Evolutionary conservation across 176 grass and related monocot species (phyloP).

Genomic region (Lolium rigidum): DNA sequence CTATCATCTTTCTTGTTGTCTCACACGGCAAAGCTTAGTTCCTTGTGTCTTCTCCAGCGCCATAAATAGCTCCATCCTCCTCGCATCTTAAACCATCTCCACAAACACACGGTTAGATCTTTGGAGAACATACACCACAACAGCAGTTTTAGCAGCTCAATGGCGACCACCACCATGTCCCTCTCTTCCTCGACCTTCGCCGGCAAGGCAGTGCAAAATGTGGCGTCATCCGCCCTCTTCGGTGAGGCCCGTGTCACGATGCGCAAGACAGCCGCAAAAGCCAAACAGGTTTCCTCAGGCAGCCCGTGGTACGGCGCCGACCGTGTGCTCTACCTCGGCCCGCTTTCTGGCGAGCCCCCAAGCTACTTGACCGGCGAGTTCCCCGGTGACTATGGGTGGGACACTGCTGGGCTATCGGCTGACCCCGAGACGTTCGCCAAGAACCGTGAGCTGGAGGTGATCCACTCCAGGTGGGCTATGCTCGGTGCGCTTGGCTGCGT

Average conservation of each 20-base stretch:
- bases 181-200: slow-evolving; percentile 63
- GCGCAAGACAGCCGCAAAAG: slow-evolving; percentile 57
- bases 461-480: slow-evolving; percentile 91
- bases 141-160: neutral
- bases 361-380: slow-evolving; percentile 4
- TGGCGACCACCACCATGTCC: slow-evolving; percentile 70
- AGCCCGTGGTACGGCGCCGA: too few species aligned
- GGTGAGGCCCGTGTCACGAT: slow-evolving; percentile 59
- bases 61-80: slow-evolving; percentile 31
- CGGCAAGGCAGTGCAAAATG: slow-evolving; percentile 48
- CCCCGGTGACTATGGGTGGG: slow-evolving; percentile 49
- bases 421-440: slow-evolving; percentile 94
- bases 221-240: slow-evolving; percentile 28
- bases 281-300: slow-evolving; percentile 9
- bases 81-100: slow-evolving; percentile 17
- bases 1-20: neutral
- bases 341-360: too few species aligned
- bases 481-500: slow-evolving; percentile 83
- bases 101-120: neutral
- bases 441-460: slow-evolving; percentile 85
- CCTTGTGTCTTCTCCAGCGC: neutral
- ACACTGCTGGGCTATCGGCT: slow-evolving; percentile 70
- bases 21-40: neutral
- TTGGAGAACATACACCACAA: neutral
- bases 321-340: too few species aligned